Conservation (phyloP, 139 green algal genomes). For the Diplosphaera chodatii region DNA sequence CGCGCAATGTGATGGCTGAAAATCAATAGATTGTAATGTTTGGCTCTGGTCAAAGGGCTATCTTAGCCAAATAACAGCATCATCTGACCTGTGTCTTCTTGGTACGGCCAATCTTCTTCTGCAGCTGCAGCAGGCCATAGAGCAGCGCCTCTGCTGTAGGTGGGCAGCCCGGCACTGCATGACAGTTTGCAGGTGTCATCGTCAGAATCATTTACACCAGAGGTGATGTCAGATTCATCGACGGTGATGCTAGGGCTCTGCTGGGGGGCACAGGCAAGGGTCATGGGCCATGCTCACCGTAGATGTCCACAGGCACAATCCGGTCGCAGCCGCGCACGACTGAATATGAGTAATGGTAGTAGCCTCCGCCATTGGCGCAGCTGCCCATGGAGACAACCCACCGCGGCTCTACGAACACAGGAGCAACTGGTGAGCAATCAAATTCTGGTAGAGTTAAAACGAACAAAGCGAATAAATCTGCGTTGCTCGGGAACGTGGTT, state of each 20-base stretch:
- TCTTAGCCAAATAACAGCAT: no score
- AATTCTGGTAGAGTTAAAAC: no score
- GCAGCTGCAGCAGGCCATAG: constrained; percentile 91
- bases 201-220: no score
- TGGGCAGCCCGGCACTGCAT: constrained; percentile 80
- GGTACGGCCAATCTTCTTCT: constrained; percentile 64
- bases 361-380: constrained; percentile 94
- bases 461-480: constrained; percentile 3
- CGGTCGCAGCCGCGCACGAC: constrained; percentile 94
- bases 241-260: no score
- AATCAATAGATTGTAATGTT: no score
- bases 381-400: constrained; percentile 97
- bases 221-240: no score
- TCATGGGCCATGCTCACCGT: constrained; percentile 30
- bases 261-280: not conserved
- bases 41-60: no score
- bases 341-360: constrained; percentile 97
- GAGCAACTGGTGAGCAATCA: no score
- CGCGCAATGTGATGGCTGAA: no score
- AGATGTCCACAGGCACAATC: constrained; percentile 96
- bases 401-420: constrained; percentile 60
- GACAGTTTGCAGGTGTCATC: no score
- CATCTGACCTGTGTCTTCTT: constrained; percentile 54
- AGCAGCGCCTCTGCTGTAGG: constrained; percentile 93
- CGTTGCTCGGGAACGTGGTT: not conserved